Conservation (phyloP, 1,284 basidiomycete species). For the Rhizoctonia solani region DNA sequence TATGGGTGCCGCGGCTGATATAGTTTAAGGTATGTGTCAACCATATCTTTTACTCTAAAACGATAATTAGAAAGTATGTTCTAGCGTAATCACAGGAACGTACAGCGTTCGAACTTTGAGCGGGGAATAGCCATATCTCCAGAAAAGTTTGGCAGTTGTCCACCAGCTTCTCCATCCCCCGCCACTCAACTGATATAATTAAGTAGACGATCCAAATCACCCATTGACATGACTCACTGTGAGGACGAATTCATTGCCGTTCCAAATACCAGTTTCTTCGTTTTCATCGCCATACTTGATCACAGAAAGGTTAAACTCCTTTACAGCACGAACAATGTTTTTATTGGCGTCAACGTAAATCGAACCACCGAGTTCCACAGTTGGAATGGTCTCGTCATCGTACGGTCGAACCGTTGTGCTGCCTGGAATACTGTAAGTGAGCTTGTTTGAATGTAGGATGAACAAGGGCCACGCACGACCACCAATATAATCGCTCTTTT, state of each 20-base stretch:
- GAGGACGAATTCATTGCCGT: constrained; percentile 75
- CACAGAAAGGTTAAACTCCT: constrained; percentile 76
- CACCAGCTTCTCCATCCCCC: constrained; percentile 59
- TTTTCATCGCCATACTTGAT: constrained; percentile 58
- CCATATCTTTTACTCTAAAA: constrained; percentile 60
- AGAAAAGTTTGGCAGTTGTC: constrained; percentile 71
- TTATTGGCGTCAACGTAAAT: constrained; percentile 85
- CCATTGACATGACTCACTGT: constrained; percentile 59
- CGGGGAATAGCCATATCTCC: constrained; percentile 83
- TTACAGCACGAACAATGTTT: constrained; percentile 78
- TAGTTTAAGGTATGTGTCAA: constrained; percentile 50
- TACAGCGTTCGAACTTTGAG: constrained; percentile 62
- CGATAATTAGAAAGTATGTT: not conserved
- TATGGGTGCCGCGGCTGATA: constrained; percentile 2
- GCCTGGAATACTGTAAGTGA: constrained; percentile 51
- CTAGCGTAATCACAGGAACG: constrained; percentile 41
- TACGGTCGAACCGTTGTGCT: constrained; percentile 80
- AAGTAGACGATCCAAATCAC: too few species aligned
- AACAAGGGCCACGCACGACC: constrained; percentile 64
- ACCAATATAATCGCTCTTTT: constrained; percentile 74
- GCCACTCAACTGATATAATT: constrained; percentile 60
- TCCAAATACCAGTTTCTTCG: constrained; percentile 73
- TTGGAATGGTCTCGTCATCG: constrained; percentile 60
- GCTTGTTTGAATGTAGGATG: not conserved
- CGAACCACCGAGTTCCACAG: constrained; percentile 79